Conservation (phyloP, 2,329 filamentous ascomycete genomes). For the Sporothrix brunneoviolacea region DNA sequence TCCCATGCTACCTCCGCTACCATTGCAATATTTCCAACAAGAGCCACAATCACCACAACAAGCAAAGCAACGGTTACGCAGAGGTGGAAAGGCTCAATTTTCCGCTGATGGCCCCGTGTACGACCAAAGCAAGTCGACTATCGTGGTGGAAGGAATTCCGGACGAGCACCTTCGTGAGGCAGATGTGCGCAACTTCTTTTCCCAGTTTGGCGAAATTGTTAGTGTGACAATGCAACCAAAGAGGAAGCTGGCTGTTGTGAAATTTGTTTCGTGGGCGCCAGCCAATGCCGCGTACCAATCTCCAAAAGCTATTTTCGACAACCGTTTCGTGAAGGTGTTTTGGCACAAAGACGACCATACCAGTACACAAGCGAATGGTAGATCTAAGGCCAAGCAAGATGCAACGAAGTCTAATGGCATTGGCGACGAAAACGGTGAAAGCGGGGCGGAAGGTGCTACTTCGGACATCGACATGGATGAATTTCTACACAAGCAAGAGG, state of each 20-base stretch:
- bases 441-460: constrained; percentile 24
- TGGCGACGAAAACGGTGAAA: constrained; percentile 13
- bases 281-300: constrained; percentile 68
- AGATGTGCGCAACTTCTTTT: constrained; percentile 61
- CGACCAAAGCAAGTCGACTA: constrained; percentile 57
- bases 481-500: constrained; percentile 60
- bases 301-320: constrained; percentile 76
- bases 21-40: neutral
- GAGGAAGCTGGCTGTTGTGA: constrained; percentile 62
- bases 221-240: constrained; percentile 60
- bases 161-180: constrained; percentile 62
- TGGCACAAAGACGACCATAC: constrained; percentile 63
- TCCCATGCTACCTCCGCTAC: neutral
- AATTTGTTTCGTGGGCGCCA: constrained; percentile 57
- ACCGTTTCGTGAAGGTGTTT: constrained; percentile 78
- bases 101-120: constrained; percentile 57
- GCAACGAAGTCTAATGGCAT: neutral
- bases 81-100: constrained; percentile 47
- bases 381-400: constrained; percentile 2
- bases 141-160: constrained; percentile 74
- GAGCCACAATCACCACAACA: neutral
- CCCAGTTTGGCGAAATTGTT: constrained; percentile 60
- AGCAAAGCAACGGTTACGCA: constrained; percentile 16
- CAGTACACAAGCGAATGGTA: constrained; percentile 18
- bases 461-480: constrained; percentile 63